These are phyloP conservation scores for Hemileccinum impolitum DNA, from an alignment of 768 basidiomycete genomes.

Conservation along the genomic window DNA sequence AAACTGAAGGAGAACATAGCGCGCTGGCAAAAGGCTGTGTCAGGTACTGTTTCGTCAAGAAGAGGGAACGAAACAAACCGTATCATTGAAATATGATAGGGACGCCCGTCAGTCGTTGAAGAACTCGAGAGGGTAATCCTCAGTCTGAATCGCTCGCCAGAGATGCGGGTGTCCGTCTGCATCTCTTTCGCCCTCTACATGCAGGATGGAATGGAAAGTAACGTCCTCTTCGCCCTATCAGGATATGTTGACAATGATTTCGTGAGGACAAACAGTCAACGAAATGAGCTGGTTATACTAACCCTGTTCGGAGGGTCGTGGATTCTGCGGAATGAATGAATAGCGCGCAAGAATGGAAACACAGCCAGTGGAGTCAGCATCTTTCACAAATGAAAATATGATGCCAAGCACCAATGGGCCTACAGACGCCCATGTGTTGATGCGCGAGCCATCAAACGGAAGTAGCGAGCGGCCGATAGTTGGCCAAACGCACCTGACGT, in stretches of 20 bases:
- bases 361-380: slow-evolving; percentile 13
- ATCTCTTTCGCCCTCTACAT: slow-evolving; percentile 53
- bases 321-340: slow-evolving; percentile 42
- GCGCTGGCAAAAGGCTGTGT: slow-evolving; percentile 11
- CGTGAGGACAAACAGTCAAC: background rate
- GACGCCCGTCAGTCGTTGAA: slow-evolving; percentile 22
- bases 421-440: slow-evolving; percentile 7
- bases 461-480: background rate
- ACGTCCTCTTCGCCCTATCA: slow-evolving; percentile 62
- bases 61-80: background rate
- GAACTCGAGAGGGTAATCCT: slow-evolving; percentile 47
- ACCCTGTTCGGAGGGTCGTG: slow-evolving; percentile 75
- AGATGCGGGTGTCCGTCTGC: slow-evolving; percentile 47
- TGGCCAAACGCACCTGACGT: slow-evolving; percentile 56
- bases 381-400: slow-evolving; percentile 4
- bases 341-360: background rate
- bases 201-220: slow-evolving; percentile 65
- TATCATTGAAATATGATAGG: background rate
- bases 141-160: slow-evolving; percentile 64
- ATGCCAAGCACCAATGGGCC: slow-evolving; percentile 2
- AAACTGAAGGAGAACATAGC: background rate
- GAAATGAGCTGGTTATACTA: slow-evolving; percentile 17
- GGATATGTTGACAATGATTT: slow-evolving; percentile 2
- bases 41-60: slow-evolving; percentile 20
- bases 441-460: slow-evolving; percentile 2